phyloP scores from a whole-genome alignment of 2,329 filamentous ascomycete genomes.

The Drechmeria coniospora region DNA sequence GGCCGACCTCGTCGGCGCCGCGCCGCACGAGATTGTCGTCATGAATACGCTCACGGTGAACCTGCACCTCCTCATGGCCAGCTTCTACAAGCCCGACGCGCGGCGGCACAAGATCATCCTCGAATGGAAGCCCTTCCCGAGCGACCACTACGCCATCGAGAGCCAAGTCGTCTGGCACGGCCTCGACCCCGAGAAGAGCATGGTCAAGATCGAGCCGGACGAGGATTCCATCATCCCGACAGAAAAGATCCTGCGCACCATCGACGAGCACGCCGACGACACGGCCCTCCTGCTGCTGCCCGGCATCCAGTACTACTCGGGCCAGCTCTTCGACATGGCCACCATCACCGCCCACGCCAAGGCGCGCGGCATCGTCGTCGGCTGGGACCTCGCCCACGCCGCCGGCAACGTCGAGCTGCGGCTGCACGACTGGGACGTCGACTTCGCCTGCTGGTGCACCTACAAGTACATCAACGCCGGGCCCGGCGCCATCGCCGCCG shows the following conservation, averaged over 20 bases:
- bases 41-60: conserved; percentile 83
- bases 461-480: conserved; percentile 91
- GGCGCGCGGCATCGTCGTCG: conserved; percentile 53
- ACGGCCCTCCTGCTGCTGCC: conserved; percentile 69
- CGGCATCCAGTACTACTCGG: conserved; percentile 84
- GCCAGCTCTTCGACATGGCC: conserved; percentile 73
- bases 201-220: conserved; percentile 59
- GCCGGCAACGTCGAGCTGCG: conserved; percentile 67
- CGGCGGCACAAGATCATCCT: conserved; percentile 62
- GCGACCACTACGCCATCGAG: conserved; percentile 72
- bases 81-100: conserved; percentile 61
- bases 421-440: conserved; percentile 79
- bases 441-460: conserved; percentile 85
- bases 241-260: conserved; percentile 53
- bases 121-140: conserved; percentile 84
- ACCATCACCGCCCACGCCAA: conserved; percentile 67
- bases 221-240: conserved; percentile 47
- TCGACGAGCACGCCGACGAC: conserved; percentile 57
- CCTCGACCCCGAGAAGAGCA: conserved; percentile 47
- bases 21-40: conserved; percentile 58
- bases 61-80: conserved; percentile 67
- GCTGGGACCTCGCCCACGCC: conserved; percentile 82
- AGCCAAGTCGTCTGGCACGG: conserved; percentile 64
- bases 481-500: conserved; percentile 63
- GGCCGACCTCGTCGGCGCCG: conserved; percentile 60